Conservation (phyloP, 2,329 filamentous ascomycete genomes). For the Ceratocystis variospora region DNA sequence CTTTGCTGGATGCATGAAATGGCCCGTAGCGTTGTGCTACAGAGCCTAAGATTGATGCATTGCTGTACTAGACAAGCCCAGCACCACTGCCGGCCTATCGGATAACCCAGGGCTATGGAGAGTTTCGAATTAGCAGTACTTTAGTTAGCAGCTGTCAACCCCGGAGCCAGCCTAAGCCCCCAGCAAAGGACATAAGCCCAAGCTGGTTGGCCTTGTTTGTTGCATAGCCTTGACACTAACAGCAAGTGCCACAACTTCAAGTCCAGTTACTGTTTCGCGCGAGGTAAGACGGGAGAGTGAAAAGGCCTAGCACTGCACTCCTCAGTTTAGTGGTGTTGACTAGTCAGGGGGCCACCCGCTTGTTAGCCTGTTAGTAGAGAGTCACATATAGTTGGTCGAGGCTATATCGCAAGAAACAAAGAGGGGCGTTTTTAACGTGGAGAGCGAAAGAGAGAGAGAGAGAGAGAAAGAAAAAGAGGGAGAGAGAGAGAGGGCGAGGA, state of each 20-base stretch:
- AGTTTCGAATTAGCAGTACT: conserved; percentile 5
- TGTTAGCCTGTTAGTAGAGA: conserved; percentile 1
- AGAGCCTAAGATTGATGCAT: neutral
- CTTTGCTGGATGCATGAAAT: conserved; percentile 6
- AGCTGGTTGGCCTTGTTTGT: neutral
- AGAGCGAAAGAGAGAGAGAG: neutral
- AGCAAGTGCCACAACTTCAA: neutral
- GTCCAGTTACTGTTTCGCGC: neutral
- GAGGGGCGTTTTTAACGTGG: neutral
- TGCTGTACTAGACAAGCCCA: neutral
- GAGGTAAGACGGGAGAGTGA: neutral
- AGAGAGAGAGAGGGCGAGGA: neutral
- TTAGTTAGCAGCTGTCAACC: conserved; percentile 7
- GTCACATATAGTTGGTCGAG: neutral
- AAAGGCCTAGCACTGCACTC: neutral
- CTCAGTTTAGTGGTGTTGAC: neutral
- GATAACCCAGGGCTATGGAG: neutral
- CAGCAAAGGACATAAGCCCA: neutral
- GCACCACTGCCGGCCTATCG: neutral
- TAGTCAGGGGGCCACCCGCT: conserved; percentile 9
- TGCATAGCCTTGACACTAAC: neutral
- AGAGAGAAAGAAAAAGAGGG: too few relatives aligned
- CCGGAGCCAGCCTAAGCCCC: neutral
- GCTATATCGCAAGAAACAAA: neutral
- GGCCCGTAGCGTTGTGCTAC: conserved; percentile 11